A percentile compares a stretch with the other conserved stretches of the same genome.
phyloP scores from a whole-genome alignment of 208 protist species.

The Crithidia acanthocephali region DNA sequence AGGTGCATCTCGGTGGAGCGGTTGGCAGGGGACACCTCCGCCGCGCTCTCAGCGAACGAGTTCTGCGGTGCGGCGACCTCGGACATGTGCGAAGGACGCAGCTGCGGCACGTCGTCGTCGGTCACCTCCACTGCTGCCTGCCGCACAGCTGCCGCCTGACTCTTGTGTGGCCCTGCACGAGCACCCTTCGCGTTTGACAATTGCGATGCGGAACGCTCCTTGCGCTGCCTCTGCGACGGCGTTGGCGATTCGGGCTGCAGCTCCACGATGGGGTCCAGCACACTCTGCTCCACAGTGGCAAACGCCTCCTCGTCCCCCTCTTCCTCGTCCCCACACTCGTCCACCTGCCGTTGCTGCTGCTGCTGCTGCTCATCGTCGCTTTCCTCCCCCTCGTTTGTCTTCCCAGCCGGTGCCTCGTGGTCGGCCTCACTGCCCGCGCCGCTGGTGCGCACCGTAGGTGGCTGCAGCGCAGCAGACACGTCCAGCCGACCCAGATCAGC shows the following conservation, averaged over 20 bases:
- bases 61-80: neutral
- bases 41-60: neutral
- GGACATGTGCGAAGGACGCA: constrained; percentile 26
- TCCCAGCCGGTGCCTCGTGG: neutral
- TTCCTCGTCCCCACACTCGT: constrained; percentile 4
- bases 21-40: neutral
- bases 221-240: neutral
- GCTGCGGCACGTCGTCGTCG: constrained; percentile 16
- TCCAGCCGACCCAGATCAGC: constrained; percentile 34
- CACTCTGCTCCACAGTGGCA: constrained; percentile 6
- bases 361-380: neutral
- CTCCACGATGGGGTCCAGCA: neutral
- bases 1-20: constrained; percentile 8
- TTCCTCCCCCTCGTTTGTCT: neutral
- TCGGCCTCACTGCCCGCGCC: neutral
- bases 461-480: constrained; percentile 17
- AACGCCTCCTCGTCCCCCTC: neutral
- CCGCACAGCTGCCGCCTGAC: neutral
- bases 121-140: neutral
- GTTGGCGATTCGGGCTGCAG: neutral
- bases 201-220: neutral
- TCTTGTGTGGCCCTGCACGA: neutral
- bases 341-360: neutral
- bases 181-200: neutral
- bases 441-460: neutral